Evolutionary conservation across 2,329 filamentous ascomycete genomes (phyloP).

Genomic region (Karstenula rhodostoma): DNA sequence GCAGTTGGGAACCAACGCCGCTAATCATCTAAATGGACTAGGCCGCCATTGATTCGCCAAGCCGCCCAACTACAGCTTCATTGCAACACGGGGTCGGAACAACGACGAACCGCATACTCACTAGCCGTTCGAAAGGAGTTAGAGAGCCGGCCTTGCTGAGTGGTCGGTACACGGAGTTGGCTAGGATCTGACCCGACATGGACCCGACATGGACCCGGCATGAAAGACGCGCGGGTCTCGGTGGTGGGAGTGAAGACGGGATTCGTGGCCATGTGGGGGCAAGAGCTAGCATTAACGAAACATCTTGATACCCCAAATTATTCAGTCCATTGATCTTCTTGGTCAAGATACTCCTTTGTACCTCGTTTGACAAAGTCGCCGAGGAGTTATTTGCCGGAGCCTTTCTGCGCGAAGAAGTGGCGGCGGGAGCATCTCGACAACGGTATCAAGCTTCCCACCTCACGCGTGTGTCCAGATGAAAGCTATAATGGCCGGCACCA

Average conservation of each 20-base stretch:
- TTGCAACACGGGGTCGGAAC: neutral
- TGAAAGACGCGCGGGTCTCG: neutral
- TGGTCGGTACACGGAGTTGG: slow-evolving; percentile 6
- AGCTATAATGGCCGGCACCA: neutral
- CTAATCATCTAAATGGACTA: neutral
- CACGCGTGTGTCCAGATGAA: neutral
- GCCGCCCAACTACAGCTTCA: neutral
- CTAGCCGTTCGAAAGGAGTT: neutral
- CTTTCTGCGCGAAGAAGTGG: neutral
- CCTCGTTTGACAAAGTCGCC: neutral
- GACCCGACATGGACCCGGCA: neutral
- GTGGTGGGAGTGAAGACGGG: slow-evolving; percentile 4
- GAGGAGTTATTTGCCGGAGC: neutral
- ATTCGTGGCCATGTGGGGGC: neutral
- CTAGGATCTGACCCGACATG: slow-evolving; percentile 5
- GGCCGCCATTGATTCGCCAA: neutral
- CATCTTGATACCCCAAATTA: slow-evolving; percentile 9
- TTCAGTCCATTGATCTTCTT: neutral
- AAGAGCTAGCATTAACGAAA: neutral
- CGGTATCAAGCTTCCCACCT: neutral
- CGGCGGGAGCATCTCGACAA: neutral
- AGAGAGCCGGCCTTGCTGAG: neutral
- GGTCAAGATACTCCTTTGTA: neutral
- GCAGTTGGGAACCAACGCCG: neutral
- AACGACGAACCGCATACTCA: neutral